phyloP scores from a whole-genome alignment of 1,284 basidiomycete genomes.

The Apiotrichum brassicae region DNA sequence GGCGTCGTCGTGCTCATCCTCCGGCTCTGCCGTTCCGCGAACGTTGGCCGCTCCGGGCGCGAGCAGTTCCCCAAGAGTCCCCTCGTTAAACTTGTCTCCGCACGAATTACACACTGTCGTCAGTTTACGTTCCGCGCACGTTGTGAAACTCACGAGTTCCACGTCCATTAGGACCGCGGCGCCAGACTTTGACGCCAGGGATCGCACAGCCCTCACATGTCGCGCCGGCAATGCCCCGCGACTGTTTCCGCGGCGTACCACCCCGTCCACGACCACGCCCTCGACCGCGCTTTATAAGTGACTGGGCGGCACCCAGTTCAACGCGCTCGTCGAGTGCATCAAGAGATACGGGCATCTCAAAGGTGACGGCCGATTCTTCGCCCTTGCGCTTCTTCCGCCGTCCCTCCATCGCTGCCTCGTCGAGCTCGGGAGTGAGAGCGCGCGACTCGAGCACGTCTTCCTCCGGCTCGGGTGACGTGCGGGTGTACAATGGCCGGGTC shows the following conservation, averaged over 20 bases:
- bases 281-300: background rate
- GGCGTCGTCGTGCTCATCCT: background rate
- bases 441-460: slow-evolving; percentile 2
- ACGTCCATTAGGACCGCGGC: slow-evolving; percentile 35
- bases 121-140: too few species aligned
- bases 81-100: slow-evolving; percentile 34
- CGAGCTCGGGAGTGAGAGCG: slow-evolving; percentile 15
- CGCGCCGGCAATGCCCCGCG: slow-evolving; percentile 19
- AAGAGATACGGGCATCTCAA: slow-evolving; percentile 41
- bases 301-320: slow-evolving; percentile 27
- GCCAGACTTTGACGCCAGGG: slow-evolving; percentile 35
- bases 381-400: slow-evolving; percentile 11
- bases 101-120: slow-evolving; percentile 37
- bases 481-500: slow-evolving; percentile 30
- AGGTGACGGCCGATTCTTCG: slow-evolving; percentile 31
- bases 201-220: slow-evolving; percentile 39
- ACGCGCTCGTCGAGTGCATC: slow-evolving; percentile 40
- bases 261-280: background rate
- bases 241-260: background rate
- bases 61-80: slow-evolving; percentile 30
- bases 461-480: slow-evolving; percentile 17
- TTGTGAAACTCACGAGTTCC: slow-evolving; percentile 33
- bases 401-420: slow-evolving; percentile 3
- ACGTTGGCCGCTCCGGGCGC: slow-evolving; percentile 28
- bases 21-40: background rate